Base-by-base conservation (phyloP, 192 early-diverging fungal genomes). In the Backusella tuberculispora region DNA sequence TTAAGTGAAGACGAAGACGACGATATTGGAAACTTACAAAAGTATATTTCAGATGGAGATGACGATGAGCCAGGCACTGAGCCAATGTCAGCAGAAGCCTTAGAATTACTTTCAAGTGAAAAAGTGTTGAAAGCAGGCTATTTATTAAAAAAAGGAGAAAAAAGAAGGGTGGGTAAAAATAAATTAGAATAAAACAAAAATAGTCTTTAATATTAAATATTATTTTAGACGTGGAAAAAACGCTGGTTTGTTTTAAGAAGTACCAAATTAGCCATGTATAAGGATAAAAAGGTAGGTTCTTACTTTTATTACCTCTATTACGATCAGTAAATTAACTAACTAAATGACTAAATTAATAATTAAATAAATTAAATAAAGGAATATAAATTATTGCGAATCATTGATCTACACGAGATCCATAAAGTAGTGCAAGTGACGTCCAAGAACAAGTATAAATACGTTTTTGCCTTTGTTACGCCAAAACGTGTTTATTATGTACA, bases 181-280 rank as follows among this genome's bases (percentile, higher is more conserved):
- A 66, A 69, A 19, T 26, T 29, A 34, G 42, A 63, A 44, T 68
- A 63, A 34, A 74, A 10, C 48, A 12, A 24, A 24, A 50, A 53
- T 17, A 65, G 6, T 5, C 10, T 43, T 7, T 46, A 60, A 26
- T 60, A 8, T 56, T 60, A 14, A 34, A 29, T 65, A 21, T 76
- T 9, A 44, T 14, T 38, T 43, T 79, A 94, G 91, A 89, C 88
- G 4, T 96, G 93, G 94, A 94, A 94, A 80, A 90, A 87, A 67
- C 85, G 92, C 63, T 96, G 92, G 93, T 96, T 96, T 81, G 93
- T 96, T 9, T 84, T 96, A 63, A 76, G 92, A 50, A 85, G 93
- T 21, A 91, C 90, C 1, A 90, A 89, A 74, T 80, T 96, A n/a
- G 90, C 92, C 1, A 92, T 94, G 74, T 96, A 96, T 82, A 91